Base-by-base conservation (phyloP, 129 eudicot species). In the Apium graveolens region DNA sequence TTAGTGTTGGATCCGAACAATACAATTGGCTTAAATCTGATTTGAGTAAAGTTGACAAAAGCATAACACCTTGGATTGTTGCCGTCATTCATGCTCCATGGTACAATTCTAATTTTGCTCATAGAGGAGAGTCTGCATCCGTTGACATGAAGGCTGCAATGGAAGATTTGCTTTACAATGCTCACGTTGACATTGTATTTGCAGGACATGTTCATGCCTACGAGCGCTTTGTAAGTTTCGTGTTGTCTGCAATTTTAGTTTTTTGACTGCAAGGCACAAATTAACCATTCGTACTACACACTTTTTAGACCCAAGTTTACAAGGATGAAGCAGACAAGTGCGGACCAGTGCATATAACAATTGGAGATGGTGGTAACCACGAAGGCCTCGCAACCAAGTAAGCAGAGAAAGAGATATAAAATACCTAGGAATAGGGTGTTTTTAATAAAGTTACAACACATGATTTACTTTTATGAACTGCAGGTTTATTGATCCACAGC, bases 151-250 rank as follows among this genome's bases (percentile, higher is more conserved):
- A 79, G 81, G 74, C 72, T 8, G 80, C 86, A n/a, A 86, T 93
- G 92, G 98, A 93, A 79, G 82, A 78, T 11, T 86, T 91, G 76
- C 87, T 93, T 29, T 85, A 81, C 72, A 31, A 71, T 4, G 94
- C 96, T 49, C 82, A 86, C 18, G 95, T 89, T 5, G 98, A 93
- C 39, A 31, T 82, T 5, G 89, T 93, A 38, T 87, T 93, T 48
- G 90, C 93, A 1, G 97, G 97, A 20, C 97, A 92, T 74, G 97
- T 88, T 5, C 97, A 90, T 77, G 98, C 98, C 13, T 93, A 93
- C 7, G 95, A 93, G 45, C 90, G 95, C 62, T 89, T 87, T 70
- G 97, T 92, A 92, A 85, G 90, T 76, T 11, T 10, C 20, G 7
- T 17, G 81, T 27, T 38, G 39, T n/a, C 45, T 55, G 41, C 38